These are phyloP conservation scores for Annona cherimola DNA, from an alignment of 164 flowering plant species.

Conservation along the genomic window DNA sequence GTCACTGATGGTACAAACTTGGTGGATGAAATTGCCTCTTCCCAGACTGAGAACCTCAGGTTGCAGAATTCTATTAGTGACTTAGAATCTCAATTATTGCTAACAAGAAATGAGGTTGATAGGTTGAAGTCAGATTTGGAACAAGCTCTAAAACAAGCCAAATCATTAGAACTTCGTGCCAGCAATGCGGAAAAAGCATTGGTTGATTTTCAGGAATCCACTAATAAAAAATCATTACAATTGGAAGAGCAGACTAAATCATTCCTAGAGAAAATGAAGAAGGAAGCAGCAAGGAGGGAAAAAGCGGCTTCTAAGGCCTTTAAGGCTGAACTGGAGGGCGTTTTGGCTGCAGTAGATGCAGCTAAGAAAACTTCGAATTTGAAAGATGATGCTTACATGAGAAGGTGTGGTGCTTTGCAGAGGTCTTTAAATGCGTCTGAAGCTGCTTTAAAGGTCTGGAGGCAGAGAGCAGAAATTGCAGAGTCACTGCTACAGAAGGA, in stretches of 20 bases:
- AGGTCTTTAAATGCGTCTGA: conserved; percentile 47
- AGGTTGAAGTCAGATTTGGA: conserved; percentile 40
- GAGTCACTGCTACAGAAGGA: conserved; percentile 39
- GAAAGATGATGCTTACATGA: conserved; percentile 44
- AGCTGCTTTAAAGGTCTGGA: conserved; percentile 43
- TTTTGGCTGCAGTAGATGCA: conserved; percentile 43
- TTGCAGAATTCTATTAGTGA: conserved; percentile 31
- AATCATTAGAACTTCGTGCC: conserved; percentile 36
- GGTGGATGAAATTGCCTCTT: conserved; percentile 33
- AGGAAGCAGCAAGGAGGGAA: conserved; percentile 39
- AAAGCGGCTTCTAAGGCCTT: conserved; percentile 34
- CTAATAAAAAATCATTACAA: conserved; percentile 22
- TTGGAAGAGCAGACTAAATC: conserved; percentile 42
- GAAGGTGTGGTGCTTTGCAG: conserved; percentile 49
- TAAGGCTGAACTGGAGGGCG: conserved; percentile 42
- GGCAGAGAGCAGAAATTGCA: conserved; percentile 48
- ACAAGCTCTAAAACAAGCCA: conserved; percentile 28
- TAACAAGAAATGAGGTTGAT: conserved; percentile 32
- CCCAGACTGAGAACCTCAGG: conserved; percentile 36
- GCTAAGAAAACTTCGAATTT: conserved; percentile 39
- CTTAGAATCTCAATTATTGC: conserved; percentile 35
- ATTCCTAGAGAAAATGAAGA: conserved; percentile 48
- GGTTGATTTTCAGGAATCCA: conserved; percentile 42
- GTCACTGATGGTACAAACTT: conserved; percentile 27
- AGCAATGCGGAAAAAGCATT: conserved; percentile 35